Evolutionary conservation across 441 rosid species (phyloP).

Genomic region (Macaranga tanarius): DNA sequence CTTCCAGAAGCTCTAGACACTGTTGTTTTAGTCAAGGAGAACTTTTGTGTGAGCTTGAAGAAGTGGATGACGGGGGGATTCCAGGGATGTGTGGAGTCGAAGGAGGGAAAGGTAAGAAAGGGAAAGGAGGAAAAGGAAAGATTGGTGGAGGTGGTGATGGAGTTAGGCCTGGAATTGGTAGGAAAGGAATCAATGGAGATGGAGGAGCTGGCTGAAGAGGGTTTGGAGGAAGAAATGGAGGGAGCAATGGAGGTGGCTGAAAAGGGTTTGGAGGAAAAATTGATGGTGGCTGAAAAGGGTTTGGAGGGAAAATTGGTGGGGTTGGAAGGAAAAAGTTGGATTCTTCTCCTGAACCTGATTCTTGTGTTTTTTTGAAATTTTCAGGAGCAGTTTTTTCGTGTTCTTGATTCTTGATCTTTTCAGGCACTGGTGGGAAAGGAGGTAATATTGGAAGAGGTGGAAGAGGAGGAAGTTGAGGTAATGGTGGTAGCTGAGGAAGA

Average conservation of each 20-base stretch:
- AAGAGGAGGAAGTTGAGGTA: conserved; percentile 35
- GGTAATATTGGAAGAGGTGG: conserved; percentile 54
- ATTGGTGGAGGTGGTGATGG: conserved; percentile 54
- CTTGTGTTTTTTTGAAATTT: conserved; percentile 15
- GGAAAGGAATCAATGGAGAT: conserved; percentile 33
- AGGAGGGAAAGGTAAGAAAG: conserved; percentile 43
- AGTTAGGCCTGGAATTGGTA: conserved; percentile 32
- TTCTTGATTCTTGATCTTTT: conserved; percentile 14
- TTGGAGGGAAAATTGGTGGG: conserved; percentile 34
- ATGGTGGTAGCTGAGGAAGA: conserved; percentile 45
- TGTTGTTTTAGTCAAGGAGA: conserved; percentile 38
- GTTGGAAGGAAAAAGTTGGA: conserved; percentile 34
- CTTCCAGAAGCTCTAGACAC: background rate
- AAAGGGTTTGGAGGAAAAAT: conserved; percentile 40
- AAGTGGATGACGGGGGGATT: conserved; percentile 45
- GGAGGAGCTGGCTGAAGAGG: conserved; percentile 39
- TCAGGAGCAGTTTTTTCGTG: background rate
- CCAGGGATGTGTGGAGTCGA: conserved; percentile 42
- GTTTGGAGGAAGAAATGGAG: conserved; percentile 39
- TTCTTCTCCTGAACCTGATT: conserved; percentile 15
- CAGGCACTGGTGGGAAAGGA: conserved; percentile 36
- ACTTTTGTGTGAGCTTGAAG: conserved; percentile 33
- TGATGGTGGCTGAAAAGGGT: conserved; percentile 43
- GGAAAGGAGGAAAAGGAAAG: conserved; percentile 42
- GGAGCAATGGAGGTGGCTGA: conserved; percentile 38